Conservation (phyloP, 73 alveolate species). For the Breviolum minutum region DNA sequence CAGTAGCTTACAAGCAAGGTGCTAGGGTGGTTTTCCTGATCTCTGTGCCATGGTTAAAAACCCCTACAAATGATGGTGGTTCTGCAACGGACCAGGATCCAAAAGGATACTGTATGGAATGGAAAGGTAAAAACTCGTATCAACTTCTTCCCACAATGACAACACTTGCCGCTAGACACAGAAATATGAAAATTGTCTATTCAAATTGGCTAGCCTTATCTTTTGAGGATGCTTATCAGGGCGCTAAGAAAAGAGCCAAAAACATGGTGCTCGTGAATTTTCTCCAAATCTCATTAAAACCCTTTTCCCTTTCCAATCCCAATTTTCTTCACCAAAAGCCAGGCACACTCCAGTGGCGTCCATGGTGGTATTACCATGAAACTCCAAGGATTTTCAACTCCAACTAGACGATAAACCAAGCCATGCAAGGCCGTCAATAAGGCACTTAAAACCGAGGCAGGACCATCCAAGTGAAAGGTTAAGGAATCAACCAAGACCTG, state of each 20-base stretch:
- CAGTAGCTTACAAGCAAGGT: too few species aligned
- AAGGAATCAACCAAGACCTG: constrained; percentile 17
- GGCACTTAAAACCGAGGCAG: background rate
- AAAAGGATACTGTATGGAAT: too few species aligned
- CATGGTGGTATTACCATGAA: background rate
- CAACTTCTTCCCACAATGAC: too few species aligned
- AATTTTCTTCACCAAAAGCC: background rate
- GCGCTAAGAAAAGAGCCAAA: background rate
- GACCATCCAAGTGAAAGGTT: background rate
- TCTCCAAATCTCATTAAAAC: background rate
- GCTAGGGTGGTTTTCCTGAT: too few species aligned
- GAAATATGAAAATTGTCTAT: too few species aligned
- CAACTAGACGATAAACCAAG: background rate
- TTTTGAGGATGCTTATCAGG: background rate
- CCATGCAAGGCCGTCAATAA: background rate
- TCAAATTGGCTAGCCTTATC: too few species aligned
- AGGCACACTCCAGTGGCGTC: background rate
- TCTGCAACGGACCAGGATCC: background rate
- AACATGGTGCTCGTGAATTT: background rate
- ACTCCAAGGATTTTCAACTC: background rate
- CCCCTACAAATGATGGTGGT: too few species aligned
- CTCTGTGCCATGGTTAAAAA: too few species aligned
- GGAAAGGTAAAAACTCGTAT: too few species aligned
- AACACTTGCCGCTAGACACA: too few species aligned
- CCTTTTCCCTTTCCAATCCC: background rate